phyloP scores from a whole-genome alignment of 2,329 filamentous ascomycete species.

The Fusarium chlamydosporum region DNA sequence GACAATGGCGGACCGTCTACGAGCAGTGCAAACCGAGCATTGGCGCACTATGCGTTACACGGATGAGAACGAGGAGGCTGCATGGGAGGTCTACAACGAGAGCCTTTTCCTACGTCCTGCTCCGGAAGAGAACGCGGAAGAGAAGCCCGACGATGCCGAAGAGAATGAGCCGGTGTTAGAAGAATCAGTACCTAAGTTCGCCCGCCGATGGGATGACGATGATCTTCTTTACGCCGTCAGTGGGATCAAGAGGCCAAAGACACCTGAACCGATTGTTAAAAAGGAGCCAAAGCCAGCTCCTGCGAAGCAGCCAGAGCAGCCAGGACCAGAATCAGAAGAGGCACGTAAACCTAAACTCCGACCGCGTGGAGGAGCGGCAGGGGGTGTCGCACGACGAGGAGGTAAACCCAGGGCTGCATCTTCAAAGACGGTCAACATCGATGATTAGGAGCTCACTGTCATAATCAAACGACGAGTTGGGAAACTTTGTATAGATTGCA shows the following conservation, averaged over 20 bases:
- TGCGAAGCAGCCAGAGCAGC: constrained; percentile 33
- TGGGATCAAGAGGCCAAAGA: constrained; percentile 58
- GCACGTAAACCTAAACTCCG: constrained; percentile 50
- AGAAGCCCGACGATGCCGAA: constrained; percentile 37
- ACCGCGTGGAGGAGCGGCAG: constrained; percentile 47
- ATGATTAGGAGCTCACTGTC: not conserved
- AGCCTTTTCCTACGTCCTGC: constrained; percentile 67
- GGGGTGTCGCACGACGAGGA: constrained; percentile 49
- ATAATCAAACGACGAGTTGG: not conserved
- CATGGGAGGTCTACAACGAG: constrained; percentile 82
- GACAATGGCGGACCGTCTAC: constrained; percentile 82
- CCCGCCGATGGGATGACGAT: constrained; percentile 60
- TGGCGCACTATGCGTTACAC: constrained; percentile 87
- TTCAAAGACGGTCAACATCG: constrained; percentile 39
- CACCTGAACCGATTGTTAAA: constrained; percentile 49
- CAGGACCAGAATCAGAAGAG: constrained; percentile 45
- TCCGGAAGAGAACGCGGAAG: constrained; percentile 32
- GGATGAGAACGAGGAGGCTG: constrained; percentile 82
- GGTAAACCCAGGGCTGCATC: constrained; percentile 48
- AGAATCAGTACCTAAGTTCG: constrained; percentile 57
- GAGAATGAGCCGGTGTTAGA: constrained; percentile 50
- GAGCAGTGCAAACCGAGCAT: constrained; percentile 81
- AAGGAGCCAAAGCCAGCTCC: constrained; percentile 49
- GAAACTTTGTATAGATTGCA: constrained; percentile 38
- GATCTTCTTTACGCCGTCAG: constrained; percentile 63